A percentile compares a stretch with the other conserved stretches of the same genome.
Conservation (phyloP, 495 filamentous ascomycete species). For the Sporormia fimetaria region DNA sequence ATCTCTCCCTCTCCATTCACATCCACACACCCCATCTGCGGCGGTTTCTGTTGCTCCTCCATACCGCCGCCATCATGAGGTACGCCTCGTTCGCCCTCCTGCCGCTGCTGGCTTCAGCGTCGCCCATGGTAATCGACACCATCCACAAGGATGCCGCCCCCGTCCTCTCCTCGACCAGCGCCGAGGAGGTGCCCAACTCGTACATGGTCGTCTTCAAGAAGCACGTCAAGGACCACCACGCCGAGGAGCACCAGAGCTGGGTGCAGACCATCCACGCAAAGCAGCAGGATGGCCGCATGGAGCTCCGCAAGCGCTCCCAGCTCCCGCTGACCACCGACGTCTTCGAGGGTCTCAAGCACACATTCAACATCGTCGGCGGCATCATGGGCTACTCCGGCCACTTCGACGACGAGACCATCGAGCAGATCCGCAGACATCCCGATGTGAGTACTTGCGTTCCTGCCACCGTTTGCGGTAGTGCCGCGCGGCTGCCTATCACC, state of each 20-base stretch:
- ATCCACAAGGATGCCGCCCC: conserved; percentile 82
- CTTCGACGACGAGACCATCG: conserved; percentile 86
- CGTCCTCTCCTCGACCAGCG: conserved; percentile 66
- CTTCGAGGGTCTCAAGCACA: conserved; percentile 85
- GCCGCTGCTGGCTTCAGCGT: conserved; percentile 57
- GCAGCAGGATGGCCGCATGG: conserved; percentile 47
- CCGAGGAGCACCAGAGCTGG: conserved; percentile 76
- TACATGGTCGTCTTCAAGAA: conserved; percentile 99
- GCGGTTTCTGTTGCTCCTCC: too few relatives aligned
- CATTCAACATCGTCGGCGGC: conserved; percentile 74
- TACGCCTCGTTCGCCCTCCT: conserved; percentile 54
- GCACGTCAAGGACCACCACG: conserved; percentile 59
- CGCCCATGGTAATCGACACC: conserved; percentile 64
- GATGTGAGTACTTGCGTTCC: conserved; percentile 94
- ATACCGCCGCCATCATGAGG: conserved; percentile 64
- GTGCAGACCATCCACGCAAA: conserved; percentile 70
- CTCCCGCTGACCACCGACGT: conserved; percentile 56
- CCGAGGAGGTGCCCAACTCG: conserved; percentile 71
- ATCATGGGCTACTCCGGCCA: conserved; percentile 90
- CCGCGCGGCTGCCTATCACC: conserved; percentile 10
- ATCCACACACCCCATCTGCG: too few relatives aligned
- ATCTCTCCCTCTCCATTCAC: conserved; percentile 8
- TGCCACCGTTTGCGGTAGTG: conserved; percentile 6
- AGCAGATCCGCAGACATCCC: conserved; percentile 87
- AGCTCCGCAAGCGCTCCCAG: conserved; percentile 83